Conservation (phyloP, 2,329 filamentous ascomycete genomes). For the Microsporum canis region DNA sequence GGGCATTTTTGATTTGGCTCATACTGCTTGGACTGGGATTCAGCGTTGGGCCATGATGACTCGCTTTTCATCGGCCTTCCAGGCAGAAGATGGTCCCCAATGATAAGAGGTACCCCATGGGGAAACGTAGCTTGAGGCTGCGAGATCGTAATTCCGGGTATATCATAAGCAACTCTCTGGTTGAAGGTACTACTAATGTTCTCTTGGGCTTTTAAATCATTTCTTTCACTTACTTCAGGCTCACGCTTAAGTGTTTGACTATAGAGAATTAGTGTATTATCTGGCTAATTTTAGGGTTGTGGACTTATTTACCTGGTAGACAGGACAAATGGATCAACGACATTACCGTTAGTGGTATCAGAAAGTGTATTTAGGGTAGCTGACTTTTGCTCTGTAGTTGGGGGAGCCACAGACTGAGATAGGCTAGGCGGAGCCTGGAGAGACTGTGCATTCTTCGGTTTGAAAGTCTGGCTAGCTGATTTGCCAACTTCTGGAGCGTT, state of each 20-base stretch:
- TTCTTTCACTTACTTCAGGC: neutral
- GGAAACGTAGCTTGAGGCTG: neutral
- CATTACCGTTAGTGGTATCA: neutral
- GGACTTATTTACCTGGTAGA: neutral
- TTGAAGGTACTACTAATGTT: too few species aligned
- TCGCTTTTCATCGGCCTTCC: constrained; percentile 10
- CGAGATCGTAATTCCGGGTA: neutral
- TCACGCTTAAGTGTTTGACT: neutral
- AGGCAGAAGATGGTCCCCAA: constrained; percentile 20
- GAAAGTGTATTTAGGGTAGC: neutral
- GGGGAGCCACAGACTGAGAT: neutral
- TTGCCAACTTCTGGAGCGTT: neutral
- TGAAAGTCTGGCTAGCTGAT: neutral
- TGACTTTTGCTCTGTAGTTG: neutral
- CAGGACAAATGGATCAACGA: neutral
- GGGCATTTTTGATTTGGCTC: neutral
- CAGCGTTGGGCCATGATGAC: neutral
- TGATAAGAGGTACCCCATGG: neutral
- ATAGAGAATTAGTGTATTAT: neutral
- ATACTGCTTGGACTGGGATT: neutral
- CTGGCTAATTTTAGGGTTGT: neutral
- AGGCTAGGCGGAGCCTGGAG: neutral
- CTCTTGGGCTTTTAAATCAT: neutral
- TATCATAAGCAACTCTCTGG: neutral
- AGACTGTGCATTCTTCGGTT: too few species aligned